Conservation (phyloP, 768 basidiomycete species). For the Tricholoma sp. region DNA sequence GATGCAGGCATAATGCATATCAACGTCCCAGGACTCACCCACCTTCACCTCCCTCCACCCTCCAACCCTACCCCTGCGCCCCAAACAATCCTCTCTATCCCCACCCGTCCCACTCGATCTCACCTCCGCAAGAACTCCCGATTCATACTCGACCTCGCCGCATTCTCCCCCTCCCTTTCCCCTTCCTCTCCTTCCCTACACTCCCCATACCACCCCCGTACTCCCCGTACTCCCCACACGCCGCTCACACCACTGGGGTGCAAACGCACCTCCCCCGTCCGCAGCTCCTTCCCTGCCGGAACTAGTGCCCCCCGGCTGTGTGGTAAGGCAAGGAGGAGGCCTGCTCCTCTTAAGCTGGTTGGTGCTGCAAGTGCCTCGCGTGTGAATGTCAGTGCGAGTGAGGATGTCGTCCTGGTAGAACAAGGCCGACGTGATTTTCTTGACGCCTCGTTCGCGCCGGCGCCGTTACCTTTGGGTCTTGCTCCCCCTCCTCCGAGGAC, state of each 20-base stretch:
- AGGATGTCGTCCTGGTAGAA: slow-evolving; percentile 3
- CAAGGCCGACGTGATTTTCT: slow-evolving; percentile 30
- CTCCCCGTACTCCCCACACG: no score
- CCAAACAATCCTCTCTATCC: slow-evolving; percentile 29
- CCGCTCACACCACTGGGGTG: slow-evolving; percentile 1
- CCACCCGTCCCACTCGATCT: slow-evolving; percentile 27
- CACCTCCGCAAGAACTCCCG: slow-evolving; percentile 31
- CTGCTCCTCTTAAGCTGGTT: slow-evolving; percentile 33
- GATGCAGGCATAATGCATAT: slow-evolving; percentile 14
- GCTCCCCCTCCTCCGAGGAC: neutral
- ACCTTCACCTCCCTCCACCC: no score
- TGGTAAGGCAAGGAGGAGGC: slow-evolving; percentile 28
- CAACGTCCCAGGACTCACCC: slow-evolving; percentile 28
- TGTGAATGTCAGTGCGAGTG: slow-evolving; percentile 2
- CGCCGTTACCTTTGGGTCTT: neutral
- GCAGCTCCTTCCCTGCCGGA: neutral
- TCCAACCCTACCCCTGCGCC: no score
- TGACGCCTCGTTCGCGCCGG: slow-evolving; percentile 33
- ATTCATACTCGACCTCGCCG: slow-evolving; percentile 31
- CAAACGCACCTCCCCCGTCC: slow-evolving; percentile 1
- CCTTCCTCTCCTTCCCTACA: slow-evolving; percentile 15
- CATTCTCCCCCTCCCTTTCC: slow-evolving; percentile 29
- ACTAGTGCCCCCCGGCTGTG: slow-evolving; percentile 4
- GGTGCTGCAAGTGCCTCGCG: slow-evolving; percentile 12
- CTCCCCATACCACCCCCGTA: neutral